Percentiles rank a stretch among this genome's conserved stretches.
phyloP scores from a whole-genome alignment of 106 monocot genomes.

The Chionographis japonica region DNA sequence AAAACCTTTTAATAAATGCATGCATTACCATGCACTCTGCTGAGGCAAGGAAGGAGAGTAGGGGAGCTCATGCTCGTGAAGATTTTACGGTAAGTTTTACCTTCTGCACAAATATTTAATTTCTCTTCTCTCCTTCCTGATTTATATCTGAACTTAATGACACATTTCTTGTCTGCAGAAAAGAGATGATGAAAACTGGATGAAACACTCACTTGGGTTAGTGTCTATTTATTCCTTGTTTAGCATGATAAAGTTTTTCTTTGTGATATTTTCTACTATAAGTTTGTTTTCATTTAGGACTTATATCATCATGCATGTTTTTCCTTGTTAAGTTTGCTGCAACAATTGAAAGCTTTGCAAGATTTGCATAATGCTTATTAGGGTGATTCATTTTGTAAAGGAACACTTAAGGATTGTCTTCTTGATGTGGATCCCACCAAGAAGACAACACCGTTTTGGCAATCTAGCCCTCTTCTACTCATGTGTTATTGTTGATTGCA shows the following conservation, averaged over 20 bases:
- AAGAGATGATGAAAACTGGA: constrained; percentile 97
- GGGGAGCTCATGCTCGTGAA: constrained; percentile 99
- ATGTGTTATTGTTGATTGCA: no score
- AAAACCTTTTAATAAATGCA: constrained; percentile 98
- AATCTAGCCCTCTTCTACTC: no score
- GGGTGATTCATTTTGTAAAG: no score
- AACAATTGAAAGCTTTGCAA: no score
- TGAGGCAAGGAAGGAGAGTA: constrained; percentile 97
- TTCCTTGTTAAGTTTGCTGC: no score
- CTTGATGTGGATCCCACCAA: no score
- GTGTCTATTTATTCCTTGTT: constrained; percentile 16
- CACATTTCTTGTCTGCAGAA: constrained; percentile 46
- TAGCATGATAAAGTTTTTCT: not conserved
- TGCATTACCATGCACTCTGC: constrained; percentile 97
- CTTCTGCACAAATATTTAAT: not conserved
- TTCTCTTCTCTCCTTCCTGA: not conserved
- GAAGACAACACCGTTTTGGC: no score
- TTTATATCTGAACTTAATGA: not conserved
- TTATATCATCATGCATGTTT: no score
- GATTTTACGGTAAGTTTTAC: constrained; percentile 73
- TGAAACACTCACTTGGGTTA: constrained; percentile 93
- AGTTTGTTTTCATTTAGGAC: no score
- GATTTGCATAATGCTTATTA: no score
- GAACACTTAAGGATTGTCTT: no score
- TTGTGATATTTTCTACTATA: not conserved